Evolutionary conservation across 352 stramenopile species (phyloP), one percentile per base, ranked within the genome.

Genomic region (Phytopythium mirpurense): DNA sequence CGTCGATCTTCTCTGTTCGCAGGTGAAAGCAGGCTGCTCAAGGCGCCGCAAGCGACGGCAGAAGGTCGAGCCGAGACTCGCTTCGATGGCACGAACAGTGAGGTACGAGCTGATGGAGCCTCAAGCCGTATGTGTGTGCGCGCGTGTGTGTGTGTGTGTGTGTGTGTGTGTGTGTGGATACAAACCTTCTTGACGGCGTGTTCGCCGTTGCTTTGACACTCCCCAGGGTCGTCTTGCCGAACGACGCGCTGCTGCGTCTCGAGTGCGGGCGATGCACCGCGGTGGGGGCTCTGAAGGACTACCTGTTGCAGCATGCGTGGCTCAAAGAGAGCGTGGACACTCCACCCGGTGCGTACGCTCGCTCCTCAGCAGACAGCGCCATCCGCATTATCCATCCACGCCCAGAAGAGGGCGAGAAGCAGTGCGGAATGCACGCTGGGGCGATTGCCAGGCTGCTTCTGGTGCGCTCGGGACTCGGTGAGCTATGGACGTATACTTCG

Each of bases 381-480:
- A 52, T 52, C 4, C 31, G 46, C 11, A 29, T 52, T 6, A 18
- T 29, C 18, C 36, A n/a, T 6, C 49, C 27, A n/a, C 6, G 40
- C 5, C 40, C 40, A 32, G 41, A 45, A 9, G 11, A 12, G 49
- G 31, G 24, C 29, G n/a, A 11, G 5, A 19, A 31, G 11, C 15
- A 7, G 8, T 4, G 5, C 3, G 11, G 14, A 5, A 29, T 34
- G n/a, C 16, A 55, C 2, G 15, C 47, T 24, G 26, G 16, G 24
- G 27, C n/a, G 18, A 24, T 15, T 51, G 54, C 48, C 32, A 60
- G 44, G 24, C 41, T 75, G 15, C 56, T 34, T n/a, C 53, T 65
- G 40, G 57, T 70, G 41, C 63, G 63, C 18, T 44, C 42, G 43
- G 59, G 52, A 54, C 41, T 31, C 44, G 54, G 60, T 67, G 38